Conservation (phyloP, 306 rosid species). For the Sophora flavescens region DNA sequence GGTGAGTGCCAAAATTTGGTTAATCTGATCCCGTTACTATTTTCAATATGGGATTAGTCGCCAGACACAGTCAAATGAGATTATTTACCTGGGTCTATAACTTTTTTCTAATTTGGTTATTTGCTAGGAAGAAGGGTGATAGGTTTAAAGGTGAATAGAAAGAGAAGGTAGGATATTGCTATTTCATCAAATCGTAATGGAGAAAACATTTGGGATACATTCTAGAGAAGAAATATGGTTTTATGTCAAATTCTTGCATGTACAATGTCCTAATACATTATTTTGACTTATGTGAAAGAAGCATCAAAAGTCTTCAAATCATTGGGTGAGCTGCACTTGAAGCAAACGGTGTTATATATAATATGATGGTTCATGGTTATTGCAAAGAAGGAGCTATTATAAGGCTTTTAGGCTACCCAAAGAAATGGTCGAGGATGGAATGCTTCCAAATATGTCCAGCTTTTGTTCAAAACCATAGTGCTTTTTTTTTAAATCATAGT, state of each 20-base stretch:
- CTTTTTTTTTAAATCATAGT: too few relatives aligned
- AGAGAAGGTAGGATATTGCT: too few relatives aligned
- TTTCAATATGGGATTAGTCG: too few relatives aligned
- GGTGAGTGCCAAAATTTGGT: too few relatives aligned
- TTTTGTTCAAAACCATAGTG: conserved; percentile 62
- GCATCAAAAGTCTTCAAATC: conserved; percentile 64
- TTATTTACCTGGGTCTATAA: too few relatives aligned
- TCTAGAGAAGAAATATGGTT: conserved; percentile 72
- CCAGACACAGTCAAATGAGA: too few relatives aligned
- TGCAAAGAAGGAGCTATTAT: conserved; percentile 80
- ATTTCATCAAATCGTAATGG: too few relatives aligned
- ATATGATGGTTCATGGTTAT: too few relatives aligned
- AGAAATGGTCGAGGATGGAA: conserved; percentile 69
- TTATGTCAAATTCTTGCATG: conserved; percentile 63
- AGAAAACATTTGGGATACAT: conserved; percentile 61
- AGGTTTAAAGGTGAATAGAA: too few relatives aligned
- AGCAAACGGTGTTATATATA: conserved; percentile 70
- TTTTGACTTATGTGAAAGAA: conserved; percentile 83
- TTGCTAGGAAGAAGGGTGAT: too few relatives aligned
- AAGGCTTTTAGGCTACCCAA: conserved; percentile 71
- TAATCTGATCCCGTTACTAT: too few relatives aligned
- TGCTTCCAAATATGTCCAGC: conserved; percentile 71
- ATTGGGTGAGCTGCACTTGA: conserved; percentile 59
- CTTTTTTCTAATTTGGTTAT: too few relatives aligned
- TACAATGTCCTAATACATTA: conserved; percentile 72